A percentile compares a stretch with the other conserved stretches of the same genome.
phyloP scores from a whole-genome alignment of 2,329 filamentous ascomycete species.

The Xylaria sp. region DNA sequence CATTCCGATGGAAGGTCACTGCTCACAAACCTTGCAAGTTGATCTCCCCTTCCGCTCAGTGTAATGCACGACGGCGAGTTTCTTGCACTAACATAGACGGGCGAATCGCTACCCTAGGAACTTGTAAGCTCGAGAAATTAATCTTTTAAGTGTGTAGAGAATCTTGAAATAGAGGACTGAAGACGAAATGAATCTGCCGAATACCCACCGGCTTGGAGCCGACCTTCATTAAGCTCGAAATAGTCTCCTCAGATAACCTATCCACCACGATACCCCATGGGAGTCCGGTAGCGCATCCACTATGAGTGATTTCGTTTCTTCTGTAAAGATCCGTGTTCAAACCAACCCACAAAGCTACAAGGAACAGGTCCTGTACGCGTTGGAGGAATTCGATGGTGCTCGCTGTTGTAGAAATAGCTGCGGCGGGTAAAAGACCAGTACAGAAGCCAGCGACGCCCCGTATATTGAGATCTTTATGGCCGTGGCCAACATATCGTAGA shows the following conservation, averaged over 20 bases:
- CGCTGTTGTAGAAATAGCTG: slow-evolving; percentile 18
- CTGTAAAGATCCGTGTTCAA: slow-evolving; percentile 23
- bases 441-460: slow-evolving; percentile 27
- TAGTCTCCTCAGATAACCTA: slow-evolving; percentile 16
- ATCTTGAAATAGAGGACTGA: background rate
- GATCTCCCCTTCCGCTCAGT: slow-evolving; percentile 29
- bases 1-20: slow-evolving; percentile 30
- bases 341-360: slow-evolving; percentile 26
- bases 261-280: slow-evolving; percentile 30
- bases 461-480: background rate
- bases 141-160: background rate
- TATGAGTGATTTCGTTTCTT: slow-evolving; percentile 10
- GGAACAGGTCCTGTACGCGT: slow-evolving; percentile 26
- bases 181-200: background rate
- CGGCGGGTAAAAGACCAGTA: slow-evolving; percentile 25
- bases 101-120: background rate
- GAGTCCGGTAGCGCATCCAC: slow-evolving; percentile 11
- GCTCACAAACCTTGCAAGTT: slow-evolving; percentile 22
- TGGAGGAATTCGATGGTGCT: slow-evolving; percentile 23
- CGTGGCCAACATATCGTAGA: slow-evolving; percentile 20
- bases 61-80: slow-evolving; percentile 28
- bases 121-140: background rate
- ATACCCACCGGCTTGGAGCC: background rate
- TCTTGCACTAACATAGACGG: slow-evolving; percentile 22
- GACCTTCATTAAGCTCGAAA: background rate